Conservation (phyloP, 371 early-diverging fungal genomes). For the Zychaea mexicana region DNA sequence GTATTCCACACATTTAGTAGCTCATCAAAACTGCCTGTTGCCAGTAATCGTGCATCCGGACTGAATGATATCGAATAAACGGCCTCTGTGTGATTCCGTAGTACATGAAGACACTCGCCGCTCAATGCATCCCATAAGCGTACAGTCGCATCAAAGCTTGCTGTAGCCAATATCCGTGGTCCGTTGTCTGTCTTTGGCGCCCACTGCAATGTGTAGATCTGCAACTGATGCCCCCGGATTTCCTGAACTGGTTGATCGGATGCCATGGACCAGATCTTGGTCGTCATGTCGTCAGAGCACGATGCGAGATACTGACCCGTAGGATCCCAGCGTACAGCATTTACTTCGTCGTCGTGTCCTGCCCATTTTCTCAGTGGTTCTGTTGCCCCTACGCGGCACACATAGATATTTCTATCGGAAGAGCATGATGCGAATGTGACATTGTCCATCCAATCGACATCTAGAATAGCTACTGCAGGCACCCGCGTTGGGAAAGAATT, state of each 20-base stretch:
- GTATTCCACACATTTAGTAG: slow-evolving; percentile 80
- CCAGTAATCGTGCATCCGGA: slow-evolving; percentile 81
- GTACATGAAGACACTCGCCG: slow-evolving; percentile 72
- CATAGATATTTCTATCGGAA: slow-evolving; percentile 77
- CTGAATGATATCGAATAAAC: slow-evolving; percentile 89
- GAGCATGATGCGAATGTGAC: slow-evolving; percentile 91
- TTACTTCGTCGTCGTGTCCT: slow-evolving; percentile 89
- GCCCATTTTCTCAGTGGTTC: slow-evolving; percentile 70
- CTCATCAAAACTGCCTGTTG: slow-evolving; percentile 88
- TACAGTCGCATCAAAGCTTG: slow-evolving; percentile 88
- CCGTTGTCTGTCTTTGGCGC: slow-evolving; percentile 46
- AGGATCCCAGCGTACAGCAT: slow-evolving; percentile 89
- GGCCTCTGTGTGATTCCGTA: slow-evolving; percentile 77
- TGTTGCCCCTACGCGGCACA: slow-evolving; percentile 73
- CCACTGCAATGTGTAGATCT: slow-evolving; percentile 84
- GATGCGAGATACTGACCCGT: slow-evolving; percentile 83
- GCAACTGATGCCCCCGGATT: slow-evolving; percentile 72
- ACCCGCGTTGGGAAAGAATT: too few species aligned
- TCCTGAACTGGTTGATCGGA: slow-evolving; percentile 55
- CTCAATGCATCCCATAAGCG: slow-evolving; percentile 87
- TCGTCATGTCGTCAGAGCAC: slow-evolving; percentile 90
- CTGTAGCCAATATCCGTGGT: slow-evolving; percentile 70
- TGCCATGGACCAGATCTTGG: slow-evolving; percentile 61
- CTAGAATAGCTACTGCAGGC: slow-evolving; percentile 71
- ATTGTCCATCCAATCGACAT: slow-evolving; percentile 94